Percentiles rank a stretch among this genome's conserved stretches.
Conservation (phyloP, 441 rosid genomes). For the Syzygium syzygioides region DNA sequence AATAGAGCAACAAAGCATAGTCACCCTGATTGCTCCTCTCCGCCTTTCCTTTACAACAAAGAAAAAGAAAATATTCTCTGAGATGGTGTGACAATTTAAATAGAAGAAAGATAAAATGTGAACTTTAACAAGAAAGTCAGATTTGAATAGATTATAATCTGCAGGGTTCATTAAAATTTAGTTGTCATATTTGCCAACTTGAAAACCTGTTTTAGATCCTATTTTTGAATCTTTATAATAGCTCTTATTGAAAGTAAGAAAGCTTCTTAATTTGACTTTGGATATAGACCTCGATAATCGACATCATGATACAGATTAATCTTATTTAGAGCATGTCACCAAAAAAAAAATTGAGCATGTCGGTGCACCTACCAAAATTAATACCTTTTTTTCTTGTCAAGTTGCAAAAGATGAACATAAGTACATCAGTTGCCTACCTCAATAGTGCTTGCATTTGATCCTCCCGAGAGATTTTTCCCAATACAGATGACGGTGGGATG, state of each 20-base stretch:
- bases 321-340: neutral
- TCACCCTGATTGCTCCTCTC: neutral
- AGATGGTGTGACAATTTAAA: neutral
- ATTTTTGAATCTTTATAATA: neutral
- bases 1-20: neutral
- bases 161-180: neutral
- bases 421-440: neutral
- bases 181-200: neutral
- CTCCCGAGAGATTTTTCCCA: neutral
- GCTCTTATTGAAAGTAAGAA: neutral
- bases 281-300: neutral
- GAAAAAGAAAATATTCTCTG: neutral
- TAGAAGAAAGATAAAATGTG: neutral
- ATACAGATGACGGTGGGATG: rapidly evolving
- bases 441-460: neutral
- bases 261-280: neutral
- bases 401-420: neutral
- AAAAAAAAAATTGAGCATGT: neutral
- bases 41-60: neutral
- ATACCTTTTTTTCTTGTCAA: neutral
- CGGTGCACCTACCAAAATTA: neutral
- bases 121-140: neutral
- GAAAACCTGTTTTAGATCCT: neutral
- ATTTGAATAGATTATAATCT: neutral
- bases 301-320: neutral